Conservation (phyloP, 2,329 filamentous ascomycete genomes). For the Beauveria australis region DNA sequence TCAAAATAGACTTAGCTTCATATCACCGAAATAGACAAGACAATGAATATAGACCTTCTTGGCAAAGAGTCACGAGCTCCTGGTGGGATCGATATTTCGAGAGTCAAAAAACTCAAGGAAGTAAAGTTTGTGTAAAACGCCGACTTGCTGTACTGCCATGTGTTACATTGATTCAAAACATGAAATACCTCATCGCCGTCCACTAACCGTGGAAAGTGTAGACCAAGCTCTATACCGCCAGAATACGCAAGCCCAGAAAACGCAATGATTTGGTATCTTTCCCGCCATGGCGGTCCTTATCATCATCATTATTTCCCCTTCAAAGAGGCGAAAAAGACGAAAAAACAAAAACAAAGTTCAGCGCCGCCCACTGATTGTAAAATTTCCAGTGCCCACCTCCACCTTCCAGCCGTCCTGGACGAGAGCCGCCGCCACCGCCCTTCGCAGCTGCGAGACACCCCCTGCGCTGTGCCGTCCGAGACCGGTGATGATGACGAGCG, state of each 20-base stretch:
- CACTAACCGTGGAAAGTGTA: neutral
- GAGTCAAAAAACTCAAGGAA: neutral
- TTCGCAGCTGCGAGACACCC: constrained; percentile 67
- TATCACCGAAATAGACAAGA: neutral
- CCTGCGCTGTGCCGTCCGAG: constrained; percentile 69
- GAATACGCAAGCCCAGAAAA: neutral
- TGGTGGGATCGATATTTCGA: neutral
- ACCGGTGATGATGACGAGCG: constrained; percentile 74
- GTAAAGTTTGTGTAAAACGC: neutral
- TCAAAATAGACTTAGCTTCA: neutral
- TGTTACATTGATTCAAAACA: neutral
- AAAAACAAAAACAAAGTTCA: constrained; percentile 12
- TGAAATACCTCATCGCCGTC: neutral
- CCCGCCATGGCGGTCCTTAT: neutral
- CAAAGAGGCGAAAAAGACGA: neutral
- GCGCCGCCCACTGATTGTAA: constrained; percentile 57
- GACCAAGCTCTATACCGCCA: neutral
- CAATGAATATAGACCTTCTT: neutral
- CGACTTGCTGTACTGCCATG: neutral
- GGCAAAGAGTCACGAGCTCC: neutral
- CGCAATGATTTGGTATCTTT: neutral
- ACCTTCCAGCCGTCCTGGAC: constrained; percentile 77
- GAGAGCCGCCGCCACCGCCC: constrained; percentile 70
- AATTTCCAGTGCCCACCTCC: constrained; percentile 60
- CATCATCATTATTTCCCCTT: neutral